Conservation (phyloP, 139 green algal genomes). For the Micractinium sp. region DNA sequence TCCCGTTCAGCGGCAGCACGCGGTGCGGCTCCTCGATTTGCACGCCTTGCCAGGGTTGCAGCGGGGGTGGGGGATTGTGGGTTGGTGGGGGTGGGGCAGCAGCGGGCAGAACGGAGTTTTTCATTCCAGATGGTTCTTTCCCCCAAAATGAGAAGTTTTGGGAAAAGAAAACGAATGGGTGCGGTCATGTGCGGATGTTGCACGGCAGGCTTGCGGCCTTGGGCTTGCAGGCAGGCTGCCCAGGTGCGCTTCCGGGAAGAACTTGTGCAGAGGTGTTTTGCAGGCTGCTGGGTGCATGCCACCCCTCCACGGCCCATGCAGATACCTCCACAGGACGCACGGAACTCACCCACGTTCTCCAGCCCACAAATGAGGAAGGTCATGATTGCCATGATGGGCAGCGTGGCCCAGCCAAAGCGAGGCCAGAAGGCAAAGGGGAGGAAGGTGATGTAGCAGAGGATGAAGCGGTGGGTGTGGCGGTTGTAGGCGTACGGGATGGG, state of each 20-base stretch:
- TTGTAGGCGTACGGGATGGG: constrained; percentile 16
- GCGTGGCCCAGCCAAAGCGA: constrained; percentile 48
- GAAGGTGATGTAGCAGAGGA: constrained; percentile 50
- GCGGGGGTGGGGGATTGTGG: not conserved
- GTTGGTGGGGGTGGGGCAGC: too few relatives aligned
- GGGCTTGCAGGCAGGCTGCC: too few relatives aligned
- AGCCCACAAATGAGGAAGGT: constrained; percentile 57
- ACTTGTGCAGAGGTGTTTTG: too few relatives aligned
- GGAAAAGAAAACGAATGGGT: too few relatives aligned
- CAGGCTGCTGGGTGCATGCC: too few relatives aligned
- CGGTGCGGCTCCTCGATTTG: constrained; percentile 58
- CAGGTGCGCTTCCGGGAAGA: too few relatives aligned
- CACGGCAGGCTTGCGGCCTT: too few relatives aligned
- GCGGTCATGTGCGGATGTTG: too few relatives aligned
- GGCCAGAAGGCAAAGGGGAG: constrained; percentile 24
- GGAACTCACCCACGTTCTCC: constrained; percentile 55
- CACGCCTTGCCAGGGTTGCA: not conserved
- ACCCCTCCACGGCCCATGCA: not conserved
- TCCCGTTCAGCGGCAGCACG: constrained; percentile 9
- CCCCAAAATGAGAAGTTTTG: too few relatives aligned
- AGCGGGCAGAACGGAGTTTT: too few relatives aligned
- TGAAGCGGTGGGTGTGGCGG: constrained; percentile 57
- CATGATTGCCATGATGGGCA: constrained; percentile 42
- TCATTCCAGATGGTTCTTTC: too few relatives aligned
- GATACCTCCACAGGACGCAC: too few relatives aligned